phyloP scores from a whole-genome alignment of 345 rosid species.

The Adansonia digitata region DNA sequence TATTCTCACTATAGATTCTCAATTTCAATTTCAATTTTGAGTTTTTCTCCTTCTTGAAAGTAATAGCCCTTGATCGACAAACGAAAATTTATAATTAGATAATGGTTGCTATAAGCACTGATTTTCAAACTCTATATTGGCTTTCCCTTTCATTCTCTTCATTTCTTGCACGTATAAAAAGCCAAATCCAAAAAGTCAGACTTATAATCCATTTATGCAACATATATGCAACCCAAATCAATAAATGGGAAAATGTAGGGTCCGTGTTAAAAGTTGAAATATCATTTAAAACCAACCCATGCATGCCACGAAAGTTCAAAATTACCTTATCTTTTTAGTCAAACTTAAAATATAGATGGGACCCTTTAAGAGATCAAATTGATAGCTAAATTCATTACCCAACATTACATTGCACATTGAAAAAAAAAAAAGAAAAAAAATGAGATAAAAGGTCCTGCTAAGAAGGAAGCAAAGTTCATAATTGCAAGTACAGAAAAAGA shows the following conservation, averaged over 20 bases:
- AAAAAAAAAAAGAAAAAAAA: neutral
- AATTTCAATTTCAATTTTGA: no score
- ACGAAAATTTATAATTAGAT: no score
- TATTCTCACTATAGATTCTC: no score
- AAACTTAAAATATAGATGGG: conserved; percentile 3
- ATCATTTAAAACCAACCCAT: neutral
- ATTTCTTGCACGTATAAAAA: no score
- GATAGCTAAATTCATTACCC: neutral
- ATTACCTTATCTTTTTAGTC: neutral
- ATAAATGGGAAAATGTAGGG: conserved; percentile 4
- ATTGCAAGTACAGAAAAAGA: neutral
- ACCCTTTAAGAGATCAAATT: neutral
- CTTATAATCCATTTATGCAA: neutral
- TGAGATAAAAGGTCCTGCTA: neutral
- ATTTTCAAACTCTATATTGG: no score
- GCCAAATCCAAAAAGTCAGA: neutral
- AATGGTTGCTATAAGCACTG: no score
- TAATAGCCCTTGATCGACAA: no score
- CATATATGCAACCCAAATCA: neutral
- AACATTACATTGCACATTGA: neutral
- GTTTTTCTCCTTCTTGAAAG: no score
- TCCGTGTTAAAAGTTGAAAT: neutral
- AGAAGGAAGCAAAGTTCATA: neutral
- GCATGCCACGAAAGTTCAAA: no score
- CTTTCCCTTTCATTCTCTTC: no score